phyloP scores from a whole-genome alignment of 768 basidiomycete genomes.

The Omphalotus guepiniiformis region DNA sequence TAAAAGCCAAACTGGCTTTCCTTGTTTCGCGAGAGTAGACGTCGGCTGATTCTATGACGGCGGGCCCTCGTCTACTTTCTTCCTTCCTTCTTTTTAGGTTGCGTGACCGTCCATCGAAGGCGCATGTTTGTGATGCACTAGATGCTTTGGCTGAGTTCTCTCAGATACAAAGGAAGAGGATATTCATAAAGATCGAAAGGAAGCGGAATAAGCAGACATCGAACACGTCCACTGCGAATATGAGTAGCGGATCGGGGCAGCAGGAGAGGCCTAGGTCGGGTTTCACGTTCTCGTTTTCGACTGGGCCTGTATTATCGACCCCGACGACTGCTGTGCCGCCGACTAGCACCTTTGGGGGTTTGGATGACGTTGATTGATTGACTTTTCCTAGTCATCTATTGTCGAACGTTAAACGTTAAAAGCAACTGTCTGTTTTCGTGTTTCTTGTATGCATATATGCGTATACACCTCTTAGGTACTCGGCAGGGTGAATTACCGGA shows the following conservation, averaged over 20 bases:
- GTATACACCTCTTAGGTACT: too few species aligned
- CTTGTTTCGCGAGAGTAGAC: background rate
- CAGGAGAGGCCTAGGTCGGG: background rate
- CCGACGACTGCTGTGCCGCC: slow-evolving; percentile 5
- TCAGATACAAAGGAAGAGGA: slow-evolving; percentile 44
- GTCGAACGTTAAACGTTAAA: too few species aligned
- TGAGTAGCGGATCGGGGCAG: background rate
- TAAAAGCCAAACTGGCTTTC: slow-evolving; percentile 8
- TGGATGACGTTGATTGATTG: slow-evolving; percentile 30
- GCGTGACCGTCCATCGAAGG: slow-evolving; percentile 50
- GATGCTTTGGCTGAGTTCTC: slow-evolving; percentile 44
- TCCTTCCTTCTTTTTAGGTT: slow-evolving; percentile 31
- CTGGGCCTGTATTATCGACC: background rate
- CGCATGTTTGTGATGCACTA: slow-evolving; percentile 48
- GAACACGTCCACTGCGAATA: slow-evolving; percentile 1
- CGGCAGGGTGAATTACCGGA: too few species aligned
- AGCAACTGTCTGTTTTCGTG: too few species aligned
- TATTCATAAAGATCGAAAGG: slow-evolving; percentile 18
- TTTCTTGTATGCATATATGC: too few species aligned
- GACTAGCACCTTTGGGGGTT: slow-evolving; percentile 15
- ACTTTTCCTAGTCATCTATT: too few species aligned
- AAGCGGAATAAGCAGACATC: slow-evolving; percentile 8
- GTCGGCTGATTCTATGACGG: background rate
- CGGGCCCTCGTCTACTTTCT: background rate
- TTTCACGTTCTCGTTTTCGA: slow-evolving; percentile 7